Conservation (phyloP, 192 early-diverging fungal genomes). For the Backusella circina region DNA sequence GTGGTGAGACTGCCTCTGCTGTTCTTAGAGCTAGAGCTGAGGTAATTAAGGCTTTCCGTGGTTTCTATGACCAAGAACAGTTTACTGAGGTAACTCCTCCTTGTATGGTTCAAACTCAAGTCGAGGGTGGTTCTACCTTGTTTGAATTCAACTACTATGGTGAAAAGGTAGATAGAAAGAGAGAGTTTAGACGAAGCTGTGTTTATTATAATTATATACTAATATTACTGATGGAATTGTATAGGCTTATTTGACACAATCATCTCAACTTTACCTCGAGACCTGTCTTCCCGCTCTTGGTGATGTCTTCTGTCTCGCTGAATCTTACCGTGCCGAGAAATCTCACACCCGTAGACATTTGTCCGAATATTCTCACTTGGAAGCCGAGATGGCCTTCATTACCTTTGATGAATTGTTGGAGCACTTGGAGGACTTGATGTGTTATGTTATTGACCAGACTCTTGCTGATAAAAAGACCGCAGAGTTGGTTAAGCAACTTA, state of each 20-base stretch:
- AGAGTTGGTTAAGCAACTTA: conserved; percentile 81
- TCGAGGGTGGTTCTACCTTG: conserved; percentile 95
- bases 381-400: conserved; percentile 96
- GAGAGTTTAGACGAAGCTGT: no score
- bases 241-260: conserved; percentile 95
- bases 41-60: conserved; percentile 93
- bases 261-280: conserved; percentile 98
- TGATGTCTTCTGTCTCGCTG: conserved; percentile 93
- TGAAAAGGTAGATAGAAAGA: conserved; percentile 55
- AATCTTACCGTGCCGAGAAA: conserved; percentile 97
- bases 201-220: no score
- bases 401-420: conserved; percentile 86
- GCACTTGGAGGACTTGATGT: conserved; percentile 83
- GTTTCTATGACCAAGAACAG: conserved; percentile 77
- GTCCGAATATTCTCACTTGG: conserved; percentile 95
- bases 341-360: conserved; percentile 96
- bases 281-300: conserved; percentile 93
- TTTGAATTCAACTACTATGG: conserved; percentile 97
- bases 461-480: conserved; percentile 71
- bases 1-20: conserved; percentile 84
- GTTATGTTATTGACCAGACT: conserved; percentile 75
- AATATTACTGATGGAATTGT: no score
- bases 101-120: conserved; percentile 98
- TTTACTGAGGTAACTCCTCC: conserved; percentile 96
- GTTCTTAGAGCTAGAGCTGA: conserved; percentile 84